Evolutionary conservation across 2,329 filamentous ascomycete genomes (phyloP), one percentile per base, ranked within the genome.

Genomic region (Penicillium janthinellum): DNA sequence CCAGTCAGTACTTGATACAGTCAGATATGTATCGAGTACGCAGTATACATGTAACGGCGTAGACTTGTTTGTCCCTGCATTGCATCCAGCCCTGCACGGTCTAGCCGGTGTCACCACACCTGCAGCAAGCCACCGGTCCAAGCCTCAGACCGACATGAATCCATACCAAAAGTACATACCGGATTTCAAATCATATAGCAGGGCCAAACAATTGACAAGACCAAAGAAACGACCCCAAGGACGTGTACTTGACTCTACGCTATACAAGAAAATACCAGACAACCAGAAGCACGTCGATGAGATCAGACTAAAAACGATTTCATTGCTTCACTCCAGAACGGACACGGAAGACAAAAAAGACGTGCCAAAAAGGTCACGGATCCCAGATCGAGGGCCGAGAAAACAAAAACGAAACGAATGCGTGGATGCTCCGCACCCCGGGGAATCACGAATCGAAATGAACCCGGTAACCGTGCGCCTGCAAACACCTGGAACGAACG

Each of bases 401-500:
- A 28, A 28, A 28, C 5, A 31, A 31, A 31, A 35, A 20, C 25
- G 28, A 35, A 64, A 63, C 52, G 60, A 64, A 58, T 55, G 58
- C 45, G 45, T 54, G 51, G 58, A 56, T 59, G 57, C 45, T 52
- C 58, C 49, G 48, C 56, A 64, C 17, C 58, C 58, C 54, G 38
- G 60, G 63, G 58, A 63, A 62, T 64, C 60, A 64, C 56, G 42
- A 50, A 48, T 41, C 34, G 35, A 56, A 49, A 39, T 35, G 38
- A 25, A 45, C 54, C 55, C 34, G 31, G 34, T 42, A 20, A 35
- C 44, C 37, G 17, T 59, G 53, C 61, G 61, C 61, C 61, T 35
- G 58, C 49, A 51, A 51, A 59, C 28, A 53, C 54, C 60, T 54
- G 54, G 57, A 64, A 66, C 60, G 61, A 68, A 67, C 62, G 60